Percentiles rank a stretch among this genome's conserved stretches.
phyloP scores from a whole-genome alignment of 371 early-diverging fungal genomes.

The Nematocida ausubeli region DNA sequence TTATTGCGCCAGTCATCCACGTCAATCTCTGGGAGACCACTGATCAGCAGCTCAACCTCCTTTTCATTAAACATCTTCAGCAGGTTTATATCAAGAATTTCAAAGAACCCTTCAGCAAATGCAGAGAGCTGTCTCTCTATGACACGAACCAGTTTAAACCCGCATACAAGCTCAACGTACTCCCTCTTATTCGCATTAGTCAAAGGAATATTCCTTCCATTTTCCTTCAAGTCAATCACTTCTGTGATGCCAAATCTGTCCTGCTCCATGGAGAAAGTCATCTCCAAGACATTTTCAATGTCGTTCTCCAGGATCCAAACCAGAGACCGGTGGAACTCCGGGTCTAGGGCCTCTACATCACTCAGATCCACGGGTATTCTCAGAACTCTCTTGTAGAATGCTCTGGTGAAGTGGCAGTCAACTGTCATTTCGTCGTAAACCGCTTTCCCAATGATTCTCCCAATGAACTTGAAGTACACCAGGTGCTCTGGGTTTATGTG shows the following conservation, averaged over 20 bases:
- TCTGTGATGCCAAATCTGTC: conserved; percentile 83
- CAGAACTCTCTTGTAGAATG: conserved; percentile 91
- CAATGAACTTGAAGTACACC: conserved; percentile 90
- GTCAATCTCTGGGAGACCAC: conserved; percentile 92
- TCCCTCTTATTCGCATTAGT: conserved; percentile 91
- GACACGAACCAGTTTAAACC: conserved; percentile 77
- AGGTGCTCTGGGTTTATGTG: conserved; percentile 88
- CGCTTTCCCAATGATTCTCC: conserved; percentile 92
- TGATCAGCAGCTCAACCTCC: conserved; percentile 91
- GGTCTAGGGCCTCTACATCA: conserved; percentile 92
- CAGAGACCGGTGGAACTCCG: conserved; percentile 86
- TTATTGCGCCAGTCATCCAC: conserved; percentile 97
- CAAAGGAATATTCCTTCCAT: conserved; percentile 81
- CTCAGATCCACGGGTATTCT: conserved; percentile 80
- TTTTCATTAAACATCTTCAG: conserved; percentile 92
- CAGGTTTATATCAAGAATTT: conserved; percentile 79
- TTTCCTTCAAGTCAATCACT: conserved; percentile 78
- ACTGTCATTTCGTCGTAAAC: conserved; percentile 85
- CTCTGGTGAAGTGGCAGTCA: conserved; percentile 89
- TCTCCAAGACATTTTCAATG: conserved; percentile 83
- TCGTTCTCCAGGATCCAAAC: conserved; percentile 93
- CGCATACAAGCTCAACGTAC: conserved; percentile 82
- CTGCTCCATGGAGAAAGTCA: conserved; percentile 83
- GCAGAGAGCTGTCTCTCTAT: conserved; percentile 84
- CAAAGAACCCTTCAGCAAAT: conserved; percentile 88